These are phyloP conservation scores for Herpotrichia juniperi DNA, from an alignment of 2,329 filamentous ascomycete species.

Conservation along the genomic window DNA sequence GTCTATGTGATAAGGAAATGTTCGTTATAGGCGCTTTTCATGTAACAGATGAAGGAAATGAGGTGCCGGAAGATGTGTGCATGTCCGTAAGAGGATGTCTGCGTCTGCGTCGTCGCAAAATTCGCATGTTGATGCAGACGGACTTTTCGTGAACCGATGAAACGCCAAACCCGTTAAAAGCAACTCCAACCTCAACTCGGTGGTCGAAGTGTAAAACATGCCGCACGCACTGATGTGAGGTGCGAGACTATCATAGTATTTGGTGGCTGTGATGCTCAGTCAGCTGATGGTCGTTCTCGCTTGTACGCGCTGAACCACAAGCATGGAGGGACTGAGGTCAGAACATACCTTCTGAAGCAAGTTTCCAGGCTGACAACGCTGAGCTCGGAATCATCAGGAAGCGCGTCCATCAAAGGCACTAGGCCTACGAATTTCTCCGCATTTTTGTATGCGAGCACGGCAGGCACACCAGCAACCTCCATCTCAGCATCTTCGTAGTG, in stretches of 20 bases:
- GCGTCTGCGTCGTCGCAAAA: not conserved
- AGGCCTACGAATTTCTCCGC: slow-evolving; percentile 91
- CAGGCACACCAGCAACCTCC: slow-evolving; percentile 85
- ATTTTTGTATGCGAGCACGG: slow-evolving; percentile 85
- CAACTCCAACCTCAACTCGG: not conserved
- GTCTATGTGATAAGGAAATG: slow-evolving; percentile 4
- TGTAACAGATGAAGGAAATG: not conserved
- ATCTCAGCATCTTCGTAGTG: slow-evolving; percentile 94
- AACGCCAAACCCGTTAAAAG: not conserved
- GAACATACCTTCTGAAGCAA: slow-evolving; percentile 56
- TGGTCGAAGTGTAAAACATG: not conserved
- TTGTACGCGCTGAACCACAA: slow-evolving; percentile 6
- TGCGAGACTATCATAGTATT: slow-evolving; percentile 26
- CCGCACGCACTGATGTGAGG: not conserved
- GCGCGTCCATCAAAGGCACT: slow-evolving; percentile 84
- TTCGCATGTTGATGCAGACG: not conserved
- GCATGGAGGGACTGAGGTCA: slow-evolving; percentile 1
- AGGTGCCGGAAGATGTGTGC: not conserved
- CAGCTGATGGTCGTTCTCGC: slow-evolving; percentile 28
- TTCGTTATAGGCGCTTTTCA: not conserved
- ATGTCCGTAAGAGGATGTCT: not conserved
- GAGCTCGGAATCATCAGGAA: slow-evolving; percentile 66
- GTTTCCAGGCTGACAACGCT: slow-evolving; percentile 62
- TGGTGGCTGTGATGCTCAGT: slow-evolving; percentile 31
- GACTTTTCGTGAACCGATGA: slow-evolving; percentile 1